Percentiles rank a stretch among this genome's conserved stretches.
Evolutionary conservation across 331 rosid genomes (phyloP).

Genomic region (Spiraea crenata): DNA sequence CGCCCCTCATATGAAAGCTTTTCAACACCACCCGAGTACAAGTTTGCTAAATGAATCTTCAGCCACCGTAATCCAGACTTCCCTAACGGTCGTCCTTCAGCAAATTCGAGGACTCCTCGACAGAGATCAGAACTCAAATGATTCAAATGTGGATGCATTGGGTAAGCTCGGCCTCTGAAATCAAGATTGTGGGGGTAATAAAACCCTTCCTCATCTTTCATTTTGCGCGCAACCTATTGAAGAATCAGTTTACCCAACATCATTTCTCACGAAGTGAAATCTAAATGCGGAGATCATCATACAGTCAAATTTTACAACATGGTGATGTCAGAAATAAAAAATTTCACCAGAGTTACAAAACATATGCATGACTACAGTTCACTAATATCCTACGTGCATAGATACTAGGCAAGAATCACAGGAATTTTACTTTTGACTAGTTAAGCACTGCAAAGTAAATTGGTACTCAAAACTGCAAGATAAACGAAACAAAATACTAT

Average conservation of each 20-base stretch:
- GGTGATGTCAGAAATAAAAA: neutral
- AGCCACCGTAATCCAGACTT: conserved; percentile 73
- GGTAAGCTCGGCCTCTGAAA: conserved; percentile 90
- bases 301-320: neutral
- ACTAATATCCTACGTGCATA: neutral
- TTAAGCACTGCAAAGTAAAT: neutral
- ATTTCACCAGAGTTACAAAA: neutral
- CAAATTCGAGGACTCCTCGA: conserved; percentile 81
- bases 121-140: conserved; percentile 91
- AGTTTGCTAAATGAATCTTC: conserved; percentile 79
- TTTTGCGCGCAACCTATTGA: conserved; percentile 72
- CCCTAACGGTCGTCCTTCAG: conserved; percentile 78
- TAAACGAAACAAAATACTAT: conserved; percentile 9
- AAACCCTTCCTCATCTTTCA: conserved; percentile 84
- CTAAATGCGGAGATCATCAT: neutral
- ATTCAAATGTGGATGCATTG: conserved; percentile 90
- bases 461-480: conserved; percentile 4
- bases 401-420: neutral
- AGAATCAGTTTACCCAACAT: conserved; percentile 23
- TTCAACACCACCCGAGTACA: conserved; percentile 69
- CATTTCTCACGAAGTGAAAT: conserved; percentile 19
- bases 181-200: conserved; percentile 93
- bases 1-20: conserved; percentile 73
- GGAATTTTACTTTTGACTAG: neutral
- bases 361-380: neutral